These are phyloP conservation scores for Dichotomocladium elegans DNA, from an alignment of 371 early-diverging fungal genomes.

Conservation along the genomic window DNA sequence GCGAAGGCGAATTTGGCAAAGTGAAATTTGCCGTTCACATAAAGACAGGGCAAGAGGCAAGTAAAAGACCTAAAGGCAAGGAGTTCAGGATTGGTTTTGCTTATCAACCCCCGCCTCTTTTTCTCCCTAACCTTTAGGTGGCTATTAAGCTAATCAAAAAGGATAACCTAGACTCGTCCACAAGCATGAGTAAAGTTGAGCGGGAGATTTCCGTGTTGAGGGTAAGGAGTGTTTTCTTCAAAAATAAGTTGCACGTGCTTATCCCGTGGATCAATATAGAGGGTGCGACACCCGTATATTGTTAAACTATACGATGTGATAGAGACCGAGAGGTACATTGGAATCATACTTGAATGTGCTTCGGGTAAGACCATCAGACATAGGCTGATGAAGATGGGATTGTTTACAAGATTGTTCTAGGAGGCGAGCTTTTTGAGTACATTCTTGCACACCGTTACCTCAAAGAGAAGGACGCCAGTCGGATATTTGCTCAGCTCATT, in stretches of 20 bases:
- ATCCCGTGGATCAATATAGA: slow-evolving; percentile 38
- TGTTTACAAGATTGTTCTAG: slow-evolving; percentile 10
- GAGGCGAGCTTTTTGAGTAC: slow-evolving; percentile 69
- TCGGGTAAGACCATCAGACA: slow-evolving; percentile 54
- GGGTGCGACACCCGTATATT: slow-evolving; percentile 85
- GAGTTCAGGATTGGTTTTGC: too few species aligned
- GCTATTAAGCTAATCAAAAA: slow-evolving; percentile 82
- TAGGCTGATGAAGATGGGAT: too few species aligned
- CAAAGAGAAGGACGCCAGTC: slow-evolving; percentile 57
- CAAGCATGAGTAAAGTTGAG: slow-evolving; percentile 74
- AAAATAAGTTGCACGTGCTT: background rate
- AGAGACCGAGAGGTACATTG: slow-evolving; percentile 92
- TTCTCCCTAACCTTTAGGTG: slow-evolving; percentile 60
- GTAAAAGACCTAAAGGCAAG: background rate
- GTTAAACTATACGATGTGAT: slow-evolving; percentile 94
- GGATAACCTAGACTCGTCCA: slow-evolving; percentile 74
- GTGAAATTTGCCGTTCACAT: slow-evolving; percentile 96
- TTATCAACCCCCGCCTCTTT: too few species aligned
- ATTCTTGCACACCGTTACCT: slow-evolving; percentile 59
- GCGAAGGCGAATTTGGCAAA: slow-evolving; percentile 98
- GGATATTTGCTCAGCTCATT: slow-evolving; percentile 71
- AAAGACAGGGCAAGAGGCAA: slow-evolving; percentile 89
- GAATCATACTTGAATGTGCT: slow-evolving; percentile 93
- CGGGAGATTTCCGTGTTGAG: slow-evolving; percentile 80
- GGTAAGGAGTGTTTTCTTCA: slow-evolving; percentile 53